Base-by-base conservation (phyloP, 2,329 filamentous ascomycete genomes). In the Fusarium cicatricum region DNA sequence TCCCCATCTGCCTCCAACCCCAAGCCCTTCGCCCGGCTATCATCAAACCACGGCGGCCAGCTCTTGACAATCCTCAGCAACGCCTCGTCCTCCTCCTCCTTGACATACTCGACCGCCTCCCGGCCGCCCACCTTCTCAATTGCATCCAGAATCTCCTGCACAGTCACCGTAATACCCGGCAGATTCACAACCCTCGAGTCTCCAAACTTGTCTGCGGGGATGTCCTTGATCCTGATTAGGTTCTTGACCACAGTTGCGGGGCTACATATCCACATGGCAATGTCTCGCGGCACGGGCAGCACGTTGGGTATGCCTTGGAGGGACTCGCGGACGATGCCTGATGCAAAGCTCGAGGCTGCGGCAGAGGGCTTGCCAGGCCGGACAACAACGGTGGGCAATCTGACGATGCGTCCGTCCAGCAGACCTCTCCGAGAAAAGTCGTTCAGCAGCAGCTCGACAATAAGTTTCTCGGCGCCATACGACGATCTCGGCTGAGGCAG, bases 381-480 rank as follows among this genome's bases (percentile, higher is more conserved):
- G 2, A 88, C 83, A 0, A 83, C 83, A 14, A 88, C 80, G 0
- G 85, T 88, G 0, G 85, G 85, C 12, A 88, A 79, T 0, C 85
- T 80, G 15, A 86, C 76, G 4, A 78, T 78, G 14, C 85, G 77
- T 0, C 83, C 85, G 44, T 85, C 82, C 40, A 88, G 79, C 33
- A 85, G 77, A 0, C 82, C 81, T 8, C 83, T 62, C 2, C 86
- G 75, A 6, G 73, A 75, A 46, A 65, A 71, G 40, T 73, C 71
- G 51, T 72, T 73, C 14, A 73, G 51, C 12, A 71, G 32, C n/a
- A 66, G 23, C 44, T 89, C 85, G 47, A 83, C 80, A 62, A 88
- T 85, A 45, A 88, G 75, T 69, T 88, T 88, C 68, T 87, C 80
- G 0, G 82, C 80, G 4, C 86, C 86, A 61, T 88, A 88, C 78